phyloP scores from a whole-genome alignment of 2,329 filamentous ascomycete species.

The Pseudocercospora fijiensis region DNA sequence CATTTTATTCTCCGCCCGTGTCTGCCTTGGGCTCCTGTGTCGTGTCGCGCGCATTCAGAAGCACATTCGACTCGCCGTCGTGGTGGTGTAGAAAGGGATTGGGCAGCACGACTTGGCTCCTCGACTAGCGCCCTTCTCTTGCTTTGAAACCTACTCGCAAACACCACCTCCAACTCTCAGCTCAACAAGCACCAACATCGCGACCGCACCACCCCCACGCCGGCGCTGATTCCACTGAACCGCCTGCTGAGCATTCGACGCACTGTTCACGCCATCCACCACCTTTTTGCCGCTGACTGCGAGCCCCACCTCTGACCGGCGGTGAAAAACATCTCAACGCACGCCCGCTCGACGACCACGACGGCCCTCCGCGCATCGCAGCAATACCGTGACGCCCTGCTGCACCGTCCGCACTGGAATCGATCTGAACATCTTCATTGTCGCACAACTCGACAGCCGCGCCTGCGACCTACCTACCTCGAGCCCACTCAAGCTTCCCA shows the following conservation, averaged over 20 bases:
- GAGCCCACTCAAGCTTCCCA: conserved; percentile 9
- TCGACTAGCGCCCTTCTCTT: neutral
- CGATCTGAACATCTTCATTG: neutral
- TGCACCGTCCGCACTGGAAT: neutral
- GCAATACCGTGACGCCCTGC: neutral
- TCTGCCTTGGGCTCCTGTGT: neutral
- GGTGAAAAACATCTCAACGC: conserved; percentile 2
- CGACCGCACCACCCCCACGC: neutral
- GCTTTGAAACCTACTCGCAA: neutral
- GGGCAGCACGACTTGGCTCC: conserved; percentile 2
- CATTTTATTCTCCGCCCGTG: neutral
- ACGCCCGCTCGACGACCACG: neutral
- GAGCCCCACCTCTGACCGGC: conserved; percentile 12
- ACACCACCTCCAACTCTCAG: neutral
- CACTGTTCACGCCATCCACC: neutral
- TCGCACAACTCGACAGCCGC: neutral
- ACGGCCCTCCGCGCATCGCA: conserved; percentile 6
- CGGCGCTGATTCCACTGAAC: conserved; percentile 6
- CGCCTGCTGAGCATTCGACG: conserved; percentile 5
- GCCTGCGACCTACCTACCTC: conserved; percentile 5
- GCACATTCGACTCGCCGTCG: neutral
- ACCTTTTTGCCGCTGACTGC: conserved; percentile 14
- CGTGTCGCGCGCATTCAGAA: neutral
- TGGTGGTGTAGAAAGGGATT: neutral
- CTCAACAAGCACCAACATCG: conserved; percentile 5